Conservation (phyloP, 495 filamentous ascomycete species). For the Trypethelium eluteriae region DNA sequence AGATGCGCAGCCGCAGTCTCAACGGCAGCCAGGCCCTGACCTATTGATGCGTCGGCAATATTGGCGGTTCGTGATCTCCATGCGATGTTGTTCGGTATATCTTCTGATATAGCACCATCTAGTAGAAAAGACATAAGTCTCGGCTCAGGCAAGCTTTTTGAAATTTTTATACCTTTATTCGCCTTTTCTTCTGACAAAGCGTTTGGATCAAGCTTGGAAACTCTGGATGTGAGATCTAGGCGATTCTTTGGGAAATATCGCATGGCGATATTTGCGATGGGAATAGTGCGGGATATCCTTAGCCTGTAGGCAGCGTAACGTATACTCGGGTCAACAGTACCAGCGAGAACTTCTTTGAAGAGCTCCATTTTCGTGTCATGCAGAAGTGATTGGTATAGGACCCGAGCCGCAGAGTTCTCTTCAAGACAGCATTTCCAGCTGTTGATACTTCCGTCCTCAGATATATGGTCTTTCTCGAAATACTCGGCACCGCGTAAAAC, state of each 20-base stretch:
- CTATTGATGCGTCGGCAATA: slow-evolving; percentile 90
- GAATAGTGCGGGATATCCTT: slow-evolving; percentile 73
- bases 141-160: background rate
- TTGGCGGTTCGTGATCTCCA: slow-evolving; percentile 86
- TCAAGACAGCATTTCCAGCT: slow-evolving; percentile 72
- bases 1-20: slow-evolving; percentile 48
- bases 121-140: slow-evolving; percentile 28
- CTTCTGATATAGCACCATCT: slow-evolving; percentile 37
- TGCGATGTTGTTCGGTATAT: slow-evolving; percentile 65
- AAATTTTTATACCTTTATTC: slow-evolving; percentile 48
- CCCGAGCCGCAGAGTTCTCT: slow-evolving; percentile 64
- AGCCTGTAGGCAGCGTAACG: slow-evolving; percentile 89
- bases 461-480: slow-evolving; percentile 64
- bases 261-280: slow-evolving; percentile 67
- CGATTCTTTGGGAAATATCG: slow-evolving; percentile 62
- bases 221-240: slow-evolving; percentile 50
- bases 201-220: slow-evolving; percentile 66
- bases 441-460: slow-evolving; percentile 25
- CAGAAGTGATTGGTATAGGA: slow-evolving; percentile 73
- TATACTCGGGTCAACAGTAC: slow-evolving; percentile 86
- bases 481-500: slow-evolving; percentile 64
- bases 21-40: slow-evolving; percentile 54
- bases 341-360: slow-evolving; percentile 75
- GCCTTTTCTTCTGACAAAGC: slow-evolving; percentile 57
- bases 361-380: slow-evolving; percentile 60